These are phyloP conservation scores for Aspergillus sp. DNA, from an alignment of 2,329 filamentous ascomycete species.

Conservation along the genomic window DNA sequence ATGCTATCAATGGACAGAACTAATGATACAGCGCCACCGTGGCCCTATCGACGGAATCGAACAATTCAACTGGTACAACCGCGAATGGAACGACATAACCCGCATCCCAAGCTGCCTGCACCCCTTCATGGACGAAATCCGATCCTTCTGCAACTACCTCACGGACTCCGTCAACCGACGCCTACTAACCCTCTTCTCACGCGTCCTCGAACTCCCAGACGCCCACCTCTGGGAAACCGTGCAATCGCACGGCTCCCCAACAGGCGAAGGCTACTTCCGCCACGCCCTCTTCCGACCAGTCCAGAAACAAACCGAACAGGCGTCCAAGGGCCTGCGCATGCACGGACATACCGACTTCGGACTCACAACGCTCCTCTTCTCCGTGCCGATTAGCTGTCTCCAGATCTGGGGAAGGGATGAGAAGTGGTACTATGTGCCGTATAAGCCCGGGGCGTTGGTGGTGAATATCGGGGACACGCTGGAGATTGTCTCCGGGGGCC, in stretches of 20 bases:
- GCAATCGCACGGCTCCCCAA: slow-evolving; percentile 44
- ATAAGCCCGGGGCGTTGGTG: slow-evolving; percentile 48
- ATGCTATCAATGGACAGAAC: too few relatives aligned
- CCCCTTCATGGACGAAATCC: slow-evolving; percentile 54
- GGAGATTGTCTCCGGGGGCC: slow-evolving; percentile 48
- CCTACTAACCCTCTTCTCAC: slow-evolving; percentile 43
- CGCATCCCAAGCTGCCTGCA: slow-evolving; percentile 48
- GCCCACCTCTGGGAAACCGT: slow-evolving; percentile 48
- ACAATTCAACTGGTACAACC: slow-evolving; percentile 56
- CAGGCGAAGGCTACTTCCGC: slow-evolving; percentile 49
- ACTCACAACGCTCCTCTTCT: slow-evolving; percentile 48
- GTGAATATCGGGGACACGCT: slow-evolving; percentile 51
- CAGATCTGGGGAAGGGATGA: slow-evolving; percentile 48
- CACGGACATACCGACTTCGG: slow-evolving; percentile 53
- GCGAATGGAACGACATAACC: slow-evolving; percentile 45
- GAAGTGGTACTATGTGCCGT: slow-evolving; percentile 48
- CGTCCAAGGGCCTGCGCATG: slow-evolving; percentile 40
- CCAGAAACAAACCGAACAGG: slow-evolving; percentile 37
- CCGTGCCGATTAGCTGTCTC: slow-evolving; percentile 48
- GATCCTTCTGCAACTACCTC: slow-evolving; percentile 49
- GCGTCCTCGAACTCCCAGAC: slow-evolving; percentile 47
- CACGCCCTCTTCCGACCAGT: slow-evolving; percentile 46
- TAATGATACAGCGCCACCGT: slow-evolving; percentile 38
- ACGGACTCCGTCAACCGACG: slow-evolving; percentile 50
- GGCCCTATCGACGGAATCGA: slow-evolving; percentile 52